Percentiles rank a stretch among this genome's conserved stretches.
phyloP scores from a whole-genome alignment of 306 rosid genomes.

The Dalbergia cultrata region DNA sequence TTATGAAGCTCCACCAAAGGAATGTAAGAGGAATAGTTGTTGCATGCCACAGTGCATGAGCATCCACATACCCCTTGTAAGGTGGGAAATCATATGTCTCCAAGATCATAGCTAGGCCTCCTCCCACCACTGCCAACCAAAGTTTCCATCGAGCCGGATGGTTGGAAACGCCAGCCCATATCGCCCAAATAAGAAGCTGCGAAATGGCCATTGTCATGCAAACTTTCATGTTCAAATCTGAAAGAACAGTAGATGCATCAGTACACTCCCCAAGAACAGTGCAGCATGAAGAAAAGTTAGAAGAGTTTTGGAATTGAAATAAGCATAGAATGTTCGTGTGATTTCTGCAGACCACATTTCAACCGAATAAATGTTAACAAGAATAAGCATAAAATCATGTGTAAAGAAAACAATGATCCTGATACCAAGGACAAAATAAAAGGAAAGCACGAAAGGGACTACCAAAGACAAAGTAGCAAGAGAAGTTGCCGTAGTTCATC shows the following conservation, averaged over 20 bases:
- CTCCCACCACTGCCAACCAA: slow-evolving; percentile 75
- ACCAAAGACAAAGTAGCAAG: slow-evolving; percentile 4
- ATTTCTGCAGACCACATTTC: slow-evolving; percentile 3
- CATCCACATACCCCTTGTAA: slow-evolving; percentile 83
- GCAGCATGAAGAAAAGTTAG: neutral
- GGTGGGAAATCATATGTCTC: slow-evolving; percentile 92
- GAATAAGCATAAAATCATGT: neutral
- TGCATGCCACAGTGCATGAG: slow-evolving; percentile 85
- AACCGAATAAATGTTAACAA: neutral
- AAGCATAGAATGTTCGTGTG: neutral
- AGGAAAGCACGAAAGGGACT: neutral
- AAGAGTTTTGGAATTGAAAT: neutral
- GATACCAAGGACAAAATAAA: neutral
- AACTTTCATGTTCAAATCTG: slow-evolving; percentile 88
- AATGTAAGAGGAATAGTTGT: slow-evolving; percentile 78
- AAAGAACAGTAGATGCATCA: slow-evolving; percentile 43
- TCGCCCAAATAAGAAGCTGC: slow-evolving; percentile 89
- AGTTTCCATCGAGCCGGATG: slow-evolving; percentile 81
- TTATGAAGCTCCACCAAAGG: slow-evolving; percentile 92
- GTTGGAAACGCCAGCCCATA: slow-evolving; percentile 64
- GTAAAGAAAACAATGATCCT: slow-evolving; percentile 4
- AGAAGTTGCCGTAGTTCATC: neutral
- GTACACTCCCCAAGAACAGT: slow-evolving; percentile 28
- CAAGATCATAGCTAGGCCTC: slow-evolving; percentile 66
- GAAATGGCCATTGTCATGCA: slow-evolving; percentile 65